Percentiles rank a stretch among this genome's conserved stretches.
Conservation (phyloP, 2,329 filamentous ascomycete genomes). For the Arthrinium puccinioides region DNA sequence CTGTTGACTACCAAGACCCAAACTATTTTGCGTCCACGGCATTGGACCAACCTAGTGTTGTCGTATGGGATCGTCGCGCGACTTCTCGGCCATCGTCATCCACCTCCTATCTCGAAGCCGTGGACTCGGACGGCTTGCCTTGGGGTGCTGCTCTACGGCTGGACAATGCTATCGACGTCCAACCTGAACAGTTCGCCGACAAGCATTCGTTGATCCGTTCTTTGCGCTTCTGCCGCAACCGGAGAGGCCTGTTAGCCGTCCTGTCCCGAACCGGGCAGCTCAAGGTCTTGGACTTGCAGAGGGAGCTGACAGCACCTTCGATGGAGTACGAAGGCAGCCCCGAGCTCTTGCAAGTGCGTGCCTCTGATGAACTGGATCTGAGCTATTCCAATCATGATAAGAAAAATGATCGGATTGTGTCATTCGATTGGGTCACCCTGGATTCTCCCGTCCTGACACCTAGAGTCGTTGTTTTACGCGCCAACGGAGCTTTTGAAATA, state of each 20-base stretch:
- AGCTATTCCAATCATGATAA: slow-evolving; percentile 43
- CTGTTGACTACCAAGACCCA: slow-evolving; percentile 71
- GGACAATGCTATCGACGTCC: slow-evolving; percentile 48
- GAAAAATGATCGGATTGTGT: slow-evolving; percentile 55
- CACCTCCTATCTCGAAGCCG: slow-evolving; percentile 45
- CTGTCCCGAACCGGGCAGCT: slow-evolving; percentile 57
- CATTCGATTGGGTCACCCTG: slow-evolving; percentile 61
- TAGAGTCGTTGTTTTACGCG: slow-evolving; percentile 51
- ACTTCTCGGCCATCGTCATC: slow-evolving; percentile 45
- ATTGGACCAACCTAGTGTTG: slow-evolving; percentile 64
- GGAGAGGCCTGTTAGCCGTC: slow-evolving; percentile 52
- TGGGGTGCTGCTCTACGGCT: slow-evolving; percentile 56
- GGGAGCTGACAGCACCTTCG: slow-evolving; percentile 39
- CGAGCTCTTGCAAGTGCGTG: slow-evolving; percentile 51
- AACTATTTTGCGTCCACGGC: slow-evolving; percentile 82
- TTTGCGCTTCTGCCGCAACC: slow-evolving; percentile 56
- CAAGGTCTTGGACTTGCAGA: slow-evolving; percentile 51
- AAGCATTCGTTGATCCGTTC: slow-evolving; percentile 56
- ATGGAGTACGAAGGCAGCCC: slow-evolving; percentile 39
- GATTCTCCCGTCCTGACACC: slow-evolving; percentile 47
- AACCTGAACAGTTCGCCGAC: slow-evolving; percentile 43
- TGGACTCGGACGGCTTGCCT: slow-evolving; percentile 53
- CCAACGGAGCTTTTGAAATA: slow-evolving; percentile 55
- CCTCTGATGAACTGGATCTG: slow-evolving; percentile 56
- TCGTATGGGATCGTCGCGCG: slow-evolving; percentile 72